phyloP scores from a whole-genome alignment of 192 early-diverging fungal genomes.

The Coemansia sp. region DNA sequence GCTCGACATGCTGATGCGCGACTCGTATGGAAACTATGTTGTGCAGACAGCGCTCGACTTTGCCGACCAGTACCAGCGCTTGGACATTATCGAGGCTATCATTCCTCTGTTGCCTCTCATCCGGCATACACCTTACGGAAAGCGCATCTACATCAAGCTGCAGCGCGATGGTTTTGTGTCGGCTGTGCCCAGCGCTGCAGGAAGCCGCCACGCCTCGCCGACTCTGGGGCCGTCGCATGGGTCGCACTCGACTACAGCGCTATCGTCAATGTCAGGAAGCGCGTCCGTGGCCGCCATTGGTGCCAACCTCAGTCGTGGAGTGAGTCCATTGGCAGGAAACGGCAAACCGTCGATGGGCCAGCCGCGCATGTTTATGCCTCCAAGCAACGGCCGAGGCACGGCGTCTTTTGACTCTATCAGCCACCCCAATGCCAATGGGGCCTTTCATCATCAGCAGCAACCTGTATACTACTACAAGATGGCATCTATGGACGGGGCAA shows the following conservation, averaged over 20 bases:
- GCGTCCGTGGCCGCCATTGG: conserved; percentile 5
- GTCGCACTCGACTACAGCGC: conserved; percentile 21
- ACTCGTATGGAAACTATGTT: conserved; percentile 89
- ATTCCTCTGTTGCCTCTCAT: conserved; percentile 74
- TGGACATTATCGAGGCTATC: conserved; percentile 75
- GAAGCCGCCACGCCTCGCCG: conserved; percentile 48
- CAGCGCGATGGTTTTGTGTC: conserved; percentile 53
- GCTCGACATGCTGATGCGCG: conserved; percentile 77
- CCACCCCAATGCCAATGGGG: background rate
- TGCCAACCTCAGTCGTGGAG: conserved; percentile 28
- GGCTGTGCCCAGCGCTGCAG: conserved; percentile 41
- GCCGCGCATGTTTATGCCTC: conserved; percentile 16
- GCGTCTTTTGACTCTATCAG: conserved; percentile 3
- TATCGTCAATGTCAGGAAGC: conserved; percentile 24
- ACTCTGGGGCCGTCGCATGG: conserved; percentile 41
- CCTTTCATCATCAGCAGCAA: conserved; percentile 16
- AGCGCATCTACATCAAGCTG: conserved; percentile 83
- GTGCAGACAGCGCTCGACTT: conserved; percentile 86
- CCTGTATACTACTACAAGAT: conserved; percentile 39
- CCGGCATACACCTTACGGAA: conserved; percentile 85
- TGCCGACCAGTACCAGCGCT: conserved; percentile 68
- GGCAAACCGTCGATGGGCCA: conserved; percentile 2
- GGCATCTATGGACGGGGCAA: conserved; percentile 25
- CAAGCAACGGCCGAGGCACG: conserved; percentile 2
- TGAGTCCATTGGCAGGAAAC: conserved; percentile 26